Evolutionary conservation across 2,329 filamentous ascomycete genomes (phyloP).

Genomic region (Lasiodiplodia hormozganensis): DNA sequence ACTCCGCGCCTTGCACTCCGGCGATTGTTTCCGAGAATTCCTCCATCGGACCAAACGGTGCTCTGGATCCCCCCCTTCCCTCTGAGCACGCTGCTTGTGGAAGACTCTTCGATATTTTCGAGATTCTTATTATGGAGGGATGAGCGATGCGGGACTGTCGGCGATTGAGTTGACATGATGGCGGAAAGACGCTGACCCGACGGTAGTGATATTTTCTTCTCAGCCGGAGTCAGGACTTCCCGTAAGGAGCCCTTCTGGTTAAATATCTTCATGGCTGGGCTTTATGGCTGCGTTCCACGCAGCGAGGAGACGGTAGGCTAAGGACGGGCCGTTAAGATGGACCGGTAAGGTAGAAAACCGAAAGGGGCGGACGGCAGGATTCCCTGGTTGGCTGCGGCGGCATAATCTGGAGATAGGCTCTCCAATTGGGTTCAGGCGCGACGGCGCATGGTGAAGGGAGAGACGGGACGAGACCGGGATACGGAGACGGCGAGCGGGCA

Average conservation of each 20-base stretch:
- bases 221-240: slow-evolving; percentile 24
- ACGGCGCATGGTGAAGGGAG: slow-evolving; percentile 18
- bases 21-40: slow-evolving; percentile 16
- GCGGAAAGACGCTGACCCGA: slow-evolving; percentile 51
- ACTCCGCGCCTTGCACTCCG: slow-evolving; percentile 39
- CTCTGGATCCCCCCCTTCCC: slow-evolving; percentile 40
- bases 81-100: slow-evolving; percentile 37
- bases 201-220: slow-evolving; percentile 52
- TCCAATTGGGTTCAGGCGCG: slow-evolving; percentile 23
- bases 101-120: slow-evolving; percentile 33
- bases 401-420: slow-evolving; percentile 21
- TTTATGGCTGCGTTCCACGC: slow-evolving; percentile 2
- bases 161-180: slow-evolving; percentile 45
- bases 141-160: slow-evolving; percentile 9
- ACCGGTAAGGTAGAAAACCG: slow-evolving; percentile 7
- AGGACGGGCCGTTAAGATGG: slow-evolving; percentile 2
- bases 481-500: not conserved
- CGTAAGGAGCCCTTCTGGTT: slow-evolving; percentile 11
- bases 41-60: slow-evolving; percentile 44
- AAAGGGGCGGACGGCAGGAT: not conserved
- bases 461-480: slow-evolving; percentile 9
- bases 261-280: slow-evolving; percentile 19
- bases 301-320: not conserved
- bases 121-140: slow-evolving; percentile 19
- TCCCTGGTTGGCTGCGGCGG: slow-evolving; percentile 4